Evolutionary conservation across 768 basidiomycete species (phyloP), one percentile per base, ranked within the genome.

Genomic region (Tulasnella sp.): DNA sequence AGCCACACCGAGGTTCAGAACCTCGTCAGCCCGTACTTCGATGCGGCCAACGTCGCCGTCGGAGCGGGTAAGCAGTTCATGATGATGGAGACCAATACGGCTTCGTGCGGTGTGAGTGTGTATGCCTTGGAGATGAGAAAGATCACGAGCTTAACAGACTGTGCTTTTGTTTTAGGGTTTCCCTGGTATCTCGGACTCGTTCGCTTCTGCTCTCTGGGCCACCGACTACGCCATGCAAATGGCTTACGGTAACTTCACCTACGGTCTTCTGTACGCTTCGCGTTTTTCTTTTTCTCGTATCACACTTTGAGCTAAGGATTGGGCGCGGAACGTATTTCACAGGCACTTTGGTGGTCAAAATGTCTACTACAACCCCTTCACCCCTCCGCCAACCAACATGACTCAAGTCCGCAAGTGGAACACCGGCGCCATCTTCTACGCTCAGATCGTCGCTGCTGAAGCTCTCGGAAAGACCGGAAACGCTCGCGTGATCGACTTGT

Each of bases 51-150:
- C 52, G 34, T 79, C 35, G 78, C 80, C 1, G 83, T 86, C 75
- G 71, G 9, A 8, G 74, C 75, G 17, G 77, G 79, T n/a, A 80
- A 80, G 72, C 82, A 83, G 29, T 79, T 89, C 41, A 75, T 88
- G 68, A 89, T 90, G 88, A 83, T 90, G 75, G 89, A 91, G 79
- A 89, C 87, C 11, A 90, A 84, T 75, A 82, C 83, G 19, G 85
- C 84, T 1, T 82, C 81, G 63, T 87, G 86, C 77, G 84, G 84
- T 72, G 86, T 86, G 34, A 40, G 64, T 62, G 7, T 62, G 7
- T 62, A 8, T 62, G 11, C n/a, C n/a, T 62, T 34, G 59, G 11
- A n/a, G n/a, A n/a, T 9, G 7, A 22, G 7, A 19, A 22, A 22
- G 19, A 85, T 86, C 76, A 77, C 81, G 14, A 85, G 85, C 3